Percentiles rank a stretch among this genome's conserved stretches.
Evolutionary conservation across 176 grass and related monocot species (phyloP).

Genomic region (Echinochloa phyllopogon): DNA sequence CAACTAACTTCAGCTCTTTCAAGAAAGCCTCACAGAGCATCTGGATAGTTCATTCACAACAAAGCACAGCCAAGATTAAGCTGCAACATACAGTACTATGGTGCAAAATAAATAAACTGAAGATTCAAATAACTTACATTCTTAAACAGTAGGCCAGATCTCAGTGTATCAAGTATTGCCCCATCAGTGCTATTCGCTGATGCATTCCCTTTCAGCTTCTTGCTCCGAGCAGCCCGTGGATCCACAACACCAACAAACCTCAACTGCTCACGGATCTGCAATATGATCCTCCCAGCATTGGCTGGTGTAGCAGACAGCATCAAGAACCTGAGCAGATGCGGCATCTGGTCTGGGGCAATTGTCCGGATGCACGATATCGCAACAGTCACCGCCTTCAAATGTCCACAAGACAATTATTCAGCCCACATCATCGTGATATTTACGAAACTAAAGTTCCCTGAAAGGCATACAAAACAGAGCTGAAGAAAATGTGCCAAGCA

Average conservation of each 20-base stretch:
- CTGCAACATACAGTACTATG: not conserved
- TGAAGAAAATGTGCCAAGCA: conserved; percentile 5
- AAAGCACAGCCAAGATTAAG: conserved; percentile 25
- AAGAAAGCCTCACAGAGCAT: conserved; percentile 79
- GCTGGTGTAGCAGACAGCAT: conserved; percentile 69
- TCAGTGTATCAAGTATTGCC: conserved; percentile 71
- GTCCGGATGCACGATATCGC: conserved; percentile 94
- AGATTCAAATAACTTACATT: conserved; percentile 52
- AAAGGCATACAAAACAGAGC: conserved; percentile 10
- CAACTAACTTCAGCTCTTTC: conserved; percentile 75
- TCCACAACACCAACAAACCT: conserved; percentile 72
- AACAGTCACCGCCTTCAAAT: conserved; percentile 76
- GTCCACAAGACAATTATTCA: conserved; percentile 28
- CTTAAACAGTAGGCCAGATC: conserved; percentile 87
- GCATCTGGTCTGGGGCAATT: conserved; percentile 69
- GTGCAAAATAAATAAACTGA: conserved; percentile 20
- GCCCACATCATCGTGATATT: not conserved
- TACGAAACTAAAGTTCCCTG: not conserved
- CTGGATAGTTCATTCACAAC: conserved; percentile 43
- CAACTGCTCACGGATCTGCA: conserved; percentile 80
- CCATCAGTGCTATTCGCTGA: conserved; percentile 60
- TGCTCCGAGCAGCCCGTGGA: conserved; percentile 59
- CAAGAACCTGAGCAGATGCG: conserved; percentile 87
- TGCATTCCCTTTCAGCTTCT: conserved; percentile 88
- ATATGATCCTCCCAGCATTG: conserved; percentile 81